phyloP scores from a whole-genome alignment of 2,329 filamentous ascomycete species.

The Sporothrix mexicana region DNA sequence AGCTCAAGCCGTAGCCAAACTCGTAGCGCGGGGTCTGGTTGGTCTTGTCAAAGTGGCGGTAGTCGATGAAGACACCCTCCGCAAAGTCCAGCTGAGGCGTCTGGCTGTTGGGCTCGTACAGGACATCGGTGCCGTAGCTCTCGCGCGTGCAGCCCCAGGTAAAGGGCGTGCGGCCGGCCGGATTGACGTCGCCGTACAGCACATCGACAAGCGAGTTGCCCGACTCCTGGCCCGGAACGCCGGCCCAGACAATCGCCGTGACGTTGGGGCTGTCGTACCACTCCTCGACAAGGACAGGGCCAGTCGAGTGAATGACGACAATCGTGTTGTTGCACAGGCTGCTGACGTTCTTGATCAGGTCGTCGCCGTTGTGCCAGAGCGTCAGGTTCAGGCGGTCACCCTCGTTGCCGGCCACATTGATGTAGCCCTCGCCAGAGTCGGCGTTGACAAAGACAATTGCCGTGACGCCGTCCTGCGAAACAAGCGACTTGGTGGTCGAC shows the following conservation, averaged over 20 bases:
- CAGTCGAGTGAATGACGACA: constrained; percentile 85
- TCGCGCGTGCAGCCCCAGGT: constrained; percentile 73
- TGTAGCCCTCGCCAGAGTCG: constrained; percentile 84
- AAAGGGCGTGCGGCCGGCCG: constrained; percentile 77
- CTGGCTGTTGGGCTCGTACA: constrained; percentile 65
- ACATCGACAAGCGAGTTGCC: constrained; percentile 80
- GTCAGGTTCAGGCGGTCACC: constrained; percentile 94
- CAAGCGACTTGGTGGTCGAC: constrained; percentile 64
- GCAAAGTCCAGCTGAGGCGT: constrained; percentile 75
- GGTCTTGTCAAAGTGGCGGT: constrained; percentile 73
- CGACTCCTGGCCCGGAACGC: constrained; percentile 81
- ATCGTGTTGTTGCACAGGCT: constrained; percentile 84
- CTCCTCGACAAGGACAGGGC: constrained; percentile 76
- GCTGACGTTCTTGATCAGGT: constrained; percentile 80
- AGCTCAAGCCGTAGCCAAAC: constrained; percentile 80
- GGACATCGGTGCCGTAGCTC: constrained; percentile 72
- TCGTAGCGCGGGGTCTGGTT: constrained; percentile 74
- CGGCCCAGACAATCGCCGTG: constrained; percentile 82
- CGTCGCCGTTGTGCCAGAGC: constrained; percentile 82
- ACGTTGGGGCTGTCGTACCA: constrained; percentile 79
- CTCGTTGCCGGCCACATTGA: constrained; percentile 78
- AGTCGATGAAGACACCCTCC: constrained; percentile 84
- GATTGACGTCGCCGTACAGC: constrained; percentile 82
- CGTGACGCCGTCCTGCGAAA: constrained; percentile 67
- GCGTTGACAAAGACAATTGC: constrained; percentile 91